Conservation (phyloP, 2,329 filamentous ascomycete genomes). For the Ophiocordyceps sinensis region DNA sequence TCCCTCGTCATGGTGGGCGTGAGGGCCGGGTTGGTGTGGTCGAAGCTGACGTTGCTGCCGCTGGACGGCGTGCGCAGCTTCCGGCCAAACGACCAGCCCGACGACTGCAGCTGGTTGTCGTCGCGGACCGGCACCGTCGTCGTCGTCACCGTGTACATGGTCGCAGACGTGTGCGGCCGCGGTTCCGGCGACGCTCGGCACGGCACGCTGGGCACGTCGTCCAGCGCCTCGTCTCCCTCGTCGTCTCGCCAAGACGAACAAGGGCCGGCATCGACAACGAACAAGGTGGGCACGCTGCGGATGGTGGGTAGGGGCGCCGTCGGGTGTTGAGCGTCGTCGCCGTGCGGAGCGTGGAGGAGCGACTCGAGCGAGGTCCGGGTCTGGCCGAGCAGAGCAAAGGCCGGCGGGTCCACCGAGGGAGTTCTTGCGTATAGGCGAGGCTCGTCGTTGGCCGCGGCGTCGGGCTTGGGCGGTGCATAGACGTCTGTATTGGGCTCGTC, state of each 20-base stretch:
- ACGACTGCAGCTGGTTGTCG: slow-evolving; percentile 16
- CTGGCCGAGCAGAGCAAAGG: slow-evolving; percentile 38
- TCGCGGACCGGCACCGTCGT: slow-evolving; percentile 38
- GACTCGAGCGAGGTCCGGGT: slow-evolving; percentile 45
- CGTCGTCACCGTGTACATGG: slow-evolving; percentile 32
- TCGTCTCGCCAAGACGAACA: not conserved
- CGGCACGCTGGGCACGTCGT: not conserved
- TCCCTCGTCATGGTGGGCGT: slow-evolving; percentile 57
- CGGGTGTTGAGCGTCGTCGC: slow-evolving; percentile 12
- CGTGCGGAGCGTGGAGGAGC: slow-evolving; percentile 41
- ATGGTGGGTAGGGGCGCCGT: slow-evolving; percentile 21
- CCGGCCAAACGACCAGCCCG: slow-evolving; percentile 27
- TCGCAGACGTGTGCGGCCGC: slow-evolving; percentile 31
- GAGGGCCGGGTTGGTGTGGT: slow-evolving; percentile 41
- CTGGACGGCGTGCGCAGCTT: slow-evolving; percentile 30
- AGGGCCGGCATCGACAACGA: slow-evolving; percentile 8
- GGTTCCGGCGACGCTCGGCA: slow-evolving; percentile 10
- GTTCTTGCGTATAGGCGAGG: slow-evolving; percentile 37
- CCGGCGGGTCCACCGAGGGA: slow-evolving; percentile 46
- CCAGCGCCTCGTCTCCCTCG: slow-evolving; percentile 3
- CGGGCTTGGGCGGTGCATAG: not conserved
- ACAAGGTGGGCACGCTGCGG: slow-evolving; percentile 25
- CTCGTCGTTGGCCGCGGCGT: not conserved
- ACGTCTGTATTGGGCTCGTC: slow-evolving; percentile 4
- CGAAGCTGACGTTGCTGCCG: slow-evolving; percentile 28